Percentiles rank a stretch among this genome's conserved stretches.
Conservation (phyloP, 73 alveolate species). For the Symbiodinium natans region DNA sequence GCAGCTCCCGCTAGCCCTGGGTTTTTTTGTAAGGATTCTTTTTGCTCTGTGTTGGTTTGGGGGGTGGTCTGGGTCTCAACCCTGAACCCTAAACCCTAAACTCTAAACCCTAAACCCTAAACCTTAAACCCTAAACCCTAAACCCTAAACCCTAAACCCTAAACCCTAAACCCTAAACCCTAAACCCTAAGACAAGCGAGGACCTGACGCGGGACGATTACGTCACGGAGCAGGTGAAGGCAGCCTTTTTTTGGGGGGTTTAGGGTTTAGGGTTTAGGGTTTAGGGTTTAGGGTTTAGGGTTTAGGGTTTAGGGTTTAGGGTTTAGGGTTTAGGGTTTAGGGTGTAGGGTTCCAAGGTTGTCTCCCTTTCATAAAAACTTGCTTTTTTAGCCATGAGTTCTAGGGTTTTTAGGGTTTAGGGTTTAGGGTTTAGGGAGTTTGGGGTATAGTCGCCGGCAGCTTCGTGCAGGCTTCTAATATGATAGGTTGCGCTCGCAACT, state of each 20-base stretch:
- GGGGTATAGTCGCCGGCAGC: no score
- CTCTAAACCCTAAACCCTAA: background rate
- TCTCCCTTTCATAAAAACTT: background rate
- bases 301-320: background rate
- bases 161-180: background rate
- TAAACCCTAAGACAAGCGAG: background rate
- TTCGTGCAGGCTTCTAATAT: no score
- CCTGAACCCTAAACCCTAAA: background rate
- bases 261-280: no score
- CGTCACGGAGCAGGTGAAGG: slow-evolving; percentile 80
- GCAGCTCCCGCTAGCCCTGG: no score
- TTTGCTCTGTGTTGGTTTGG: no score
- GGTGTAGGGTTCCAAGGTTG: background rate
- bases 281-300: background rate
- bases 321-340: background rate
- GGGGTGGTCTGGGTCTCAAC: background rate
- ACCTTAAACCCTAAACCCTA: background rate
- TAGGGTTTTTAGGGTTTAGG: background rate
- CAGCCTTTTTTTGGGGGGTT: background rate
- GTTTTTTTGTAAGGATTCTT: no score
- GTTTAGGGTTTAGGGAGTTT: no score
- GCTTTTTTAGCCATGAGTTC: no score
- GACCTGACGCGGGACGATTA: slow-evolving; percentile 40
- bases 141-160: background rate
- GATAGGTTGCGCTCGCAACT: no score